Base-by-base conservation (phyloP, 1,284 basidiomycete genomes). In the Salmacisia buchloeana region DNA sequence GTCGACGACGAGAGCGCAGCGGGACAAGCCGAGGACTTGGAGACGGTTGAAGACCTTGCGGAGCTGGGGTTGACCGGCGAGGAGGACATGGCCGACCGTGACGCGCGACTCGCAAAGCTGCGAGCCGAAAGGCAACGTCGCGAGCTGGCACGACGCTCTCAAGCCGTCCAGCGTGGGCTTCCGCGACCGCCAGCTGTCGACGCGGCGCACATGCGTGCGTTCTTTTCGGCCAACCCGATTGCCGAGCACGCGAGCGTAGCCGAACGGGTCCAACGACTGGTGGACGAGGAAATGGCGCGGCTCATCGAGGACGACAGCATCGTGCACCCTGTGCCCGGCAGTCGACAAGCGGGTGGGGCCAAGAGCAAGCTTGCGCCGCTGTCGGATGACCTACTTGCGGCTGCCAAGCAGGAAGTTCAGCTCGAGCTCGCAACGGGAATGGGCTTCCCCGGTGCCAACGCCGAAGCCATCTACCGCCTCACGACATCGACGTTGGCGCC, bases 271-370 rank as follows among this genome's bases (percentile, higher is more conserved):
- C 84, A 87, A 66, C 83, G 82, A 60, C 82, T 94, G 36, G 85
- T 98, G 71, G 86, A 93, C 73, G 80, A 82, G 25, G 96, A 99
- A 79, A 85, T 97, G 62, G 88, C 86, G 1, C 82, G 83, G 52
- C 84, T 98, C 27, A 82, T 98, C 69, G 85, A 88, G 65, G 92
- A 98, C 80, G 96, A 99, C 80, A 86, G 92, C 4, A 86, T 96
- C 64, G 85, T 87, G 0, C 85, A 94, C 80, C 94, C 96, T 2
- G 82, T 97, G 18, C 91, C 93, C 6, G 94, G 96, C 36, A 73
- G 76, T 1, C 92, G 91, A 4, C 84, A 86, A n/a, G 83, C 85
- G 18, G 86, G 92, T 2, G 92, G 92, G 5, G 86, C 87, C 0
- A 80, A 83, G 18, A 92, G 91, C 12, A 77, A 82, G 1, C 93